phyloP scores from a whole-genome alignment of 352 stramenopile genomes.

The Saprolegnia parasitica region DNA sequence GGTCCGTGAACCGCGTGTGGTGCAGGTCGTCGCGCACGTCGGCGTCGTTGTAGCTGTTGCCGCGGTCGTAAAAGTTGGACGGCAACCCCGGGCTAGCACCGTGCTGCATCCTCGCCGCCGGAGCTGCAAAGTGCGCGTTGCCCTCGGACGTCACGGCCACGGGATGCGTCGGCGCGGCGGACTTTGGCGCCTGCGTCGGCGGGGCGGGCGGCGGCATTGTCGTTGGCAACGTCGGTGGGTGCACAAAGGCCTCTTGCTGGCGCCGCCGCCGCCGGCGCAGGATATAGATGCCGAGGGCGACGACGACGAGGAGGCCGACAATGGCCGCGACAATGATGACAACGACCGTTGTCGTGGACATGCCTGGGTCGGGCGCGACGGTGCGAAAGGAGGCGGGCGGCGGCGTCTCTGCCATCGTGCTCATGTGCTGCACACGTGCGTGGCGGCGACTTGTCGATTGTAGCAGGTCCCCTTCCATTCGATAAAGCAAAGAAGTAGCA shows the following conservation, averaged over 20 bases:
- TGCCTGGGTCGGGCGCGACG: background rate
- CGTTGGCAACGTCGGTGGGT: background rate
- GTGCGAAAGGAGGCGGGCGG: background rate
- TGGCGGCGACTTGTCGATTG: no score
- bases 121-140: background rate
- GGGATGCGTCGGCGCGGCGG: background rate
- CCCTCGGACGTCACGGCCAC: background rate
- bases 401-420: background rate
- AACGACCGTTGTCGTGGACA: slow-evolving; percentile 4
- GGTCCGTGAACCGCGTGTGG: slow-evolving; percentile 6
- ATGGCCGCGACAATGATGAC: slow-evolving; percentile 2
- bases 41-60: slow-evolving; percentile 6
- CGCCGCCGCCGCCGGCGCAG: background rate
- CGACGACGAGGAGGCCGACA: background rate
- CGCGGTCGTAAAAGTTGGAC: slow-evolving; percentile 4
- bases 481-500: no score
- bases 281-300: background rate
- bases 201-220: background rate
- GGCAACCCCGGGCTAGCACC: background rate
- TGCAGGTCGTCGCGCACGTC: background rate
- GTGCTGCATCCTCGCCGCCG: background rate
- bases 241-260: background rate
- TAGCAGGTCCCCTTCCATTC: no score
- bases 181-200: background rate
- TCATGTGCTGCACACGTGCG: no score